Conservation (phyloP, 108 stramenopile genomes). For the Bacterosira constricta region DNA sequence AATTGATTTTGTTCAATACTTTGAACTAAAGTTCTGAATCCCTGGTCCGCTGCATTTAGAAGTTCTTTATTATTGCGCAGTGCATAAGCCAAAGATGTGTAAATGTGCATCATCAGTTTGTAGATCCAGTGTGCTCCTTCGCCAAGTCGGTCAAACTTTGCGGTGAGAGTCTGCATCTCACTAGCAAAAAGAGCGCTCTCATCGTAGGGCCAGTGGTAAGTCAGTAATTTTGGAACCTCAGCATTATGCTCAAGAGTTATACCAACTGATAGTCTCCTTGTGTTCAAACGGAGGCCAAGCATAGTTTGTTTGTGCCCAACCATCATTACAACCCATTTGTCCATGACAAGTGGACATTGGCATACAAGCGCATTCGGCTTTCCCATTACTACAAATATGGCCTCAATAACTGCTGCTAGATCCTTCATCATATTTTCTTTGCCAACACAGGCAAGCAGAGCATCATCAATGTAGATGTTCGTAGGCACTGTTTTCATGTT, state of each 20-base stretch:
- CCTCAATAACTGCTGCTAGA: background rate
- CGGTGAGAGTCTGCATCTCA: background rate
- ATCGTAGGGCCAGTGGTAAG: background rate
- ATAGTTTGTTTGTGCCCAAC: too few species aligned
- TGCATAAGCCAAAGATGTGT: constrained; percentile 11
- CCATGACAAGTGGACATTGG: background rate
- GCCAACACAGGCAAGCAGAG: background rate
- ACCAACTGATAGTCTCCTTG: too few species aligned
- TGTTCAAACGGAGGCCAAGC: too few species aligned
- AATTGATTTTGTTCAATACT: background rate
- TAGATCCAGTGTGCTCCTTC: constrained; percentile 6
- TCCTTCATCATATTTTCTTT: background rate
- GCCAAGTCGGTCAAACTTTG: background rate
- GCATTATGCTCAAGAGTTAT: too few species aligned
- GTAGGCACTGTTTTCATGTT: background rate
- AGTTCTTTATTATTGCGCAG: background rate
- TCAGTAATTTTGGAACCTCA: too few species aligned
- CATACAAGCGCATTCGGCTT: background rate
- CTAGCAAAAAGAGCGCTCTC: background rate
- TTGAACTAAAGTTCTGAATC: background rate
- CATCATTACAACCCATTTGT: background rate
- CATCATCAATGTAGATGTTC: background rate
- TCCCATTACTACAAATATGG: background rate
- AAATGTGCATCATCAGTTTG: constrained; percentile 14
- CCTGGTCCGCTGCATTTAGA: background rate